Evolutionary conservation across 2,329 filamentous ascomycete species (phyloP), one percentile per base, ranked within the genome.

Genomic region (Aspergillus alliaceus): DNA sequence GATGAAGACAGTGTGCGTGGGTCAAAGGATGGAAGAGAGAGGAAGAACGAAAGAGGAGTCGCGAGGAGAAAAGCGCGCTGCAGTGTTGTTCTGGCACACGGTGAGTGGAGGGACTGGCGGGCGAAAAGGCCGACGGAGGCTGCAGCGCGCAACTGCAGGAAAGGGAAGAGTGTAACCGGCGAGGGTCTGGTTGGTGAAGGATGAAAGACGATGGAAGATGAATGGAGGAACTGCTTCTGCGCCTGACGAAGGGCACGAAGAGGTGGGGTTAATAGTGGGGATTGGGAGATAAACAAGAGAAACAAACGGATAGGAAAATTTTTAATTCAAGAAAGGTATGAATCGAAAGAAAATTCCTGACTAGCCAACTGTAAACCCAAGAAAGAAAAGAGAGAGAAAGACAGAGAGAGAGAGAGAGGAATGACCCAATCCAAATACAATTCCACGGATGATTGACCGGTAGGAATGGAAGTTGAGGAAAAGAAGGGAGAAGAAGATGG

Each of bases 71-170:
- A 51, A 51, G 51, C 40, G 54, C 47, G 58, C 48, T 60, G 61
- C 59, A 62, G 56, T 51, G 44, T 53, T 53, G 35, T 52, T 57
- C 57, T 62, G 61, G 61, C 61, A 60, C 52, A 51, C 58, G 63
- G 53, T 65, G 62, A 64, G 54, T 65, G 63, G 63, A 65, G 56
- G 59, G 54, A 44, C 22, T 32, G 46, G 50, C 49, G 49, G 54
- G 51, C 47, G 58, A 58, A 57, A 59, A 56, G 53, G 9, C 52
- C 52, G 54, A 58, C 47, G 56, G 37, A 29, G 52, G 54, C 57
- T 64, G 59, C 63, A 64, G 58, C 44, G 22, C 34, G 42, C 25
- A 51, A 32, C 47, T 57, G 57, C 56, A 59, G 52, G 34, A 53
- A 25, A 53, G 52, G 27, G 29, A 54, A 52, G 55, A 40, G 59